These are phyloP conservation scores for Xylaria acuta DNA, from an alignment of 495 filamentous ascomycete genomes.

Conservation along the genomic window DNA sequence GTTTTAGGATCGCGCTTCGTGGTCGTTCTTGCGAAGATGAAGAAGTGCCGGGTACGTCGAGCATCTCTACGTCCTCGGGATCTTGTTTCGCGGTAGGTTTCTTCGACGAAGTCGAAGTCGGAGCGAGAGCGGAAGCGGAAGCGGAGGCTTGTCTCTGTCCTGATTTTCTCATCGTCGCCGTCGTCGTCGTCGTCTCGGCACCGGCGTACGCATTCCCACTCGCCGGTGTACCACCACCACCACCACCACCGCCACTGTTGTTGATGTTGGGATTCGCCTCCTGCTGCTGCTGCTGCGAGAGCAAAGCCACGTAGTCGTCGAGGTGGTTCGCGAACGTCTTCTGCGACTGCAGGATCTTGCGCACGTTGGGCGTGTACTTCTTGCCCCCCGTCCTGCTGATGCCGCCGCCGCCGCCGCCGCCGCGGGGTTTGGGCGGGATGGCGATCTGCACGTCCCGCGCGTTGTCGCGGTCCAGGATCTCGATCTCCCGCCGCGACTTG, in stretches of 20 bases:
- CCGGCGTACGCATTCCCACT: neutral
- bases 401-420: neutral
- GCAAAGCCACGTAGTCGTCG: slow-evolving; percentile 81
- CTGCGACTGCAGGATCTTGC: slow-evolving; percentile 86
- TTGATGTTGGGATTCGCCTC: slow-evolving; percentile 40
- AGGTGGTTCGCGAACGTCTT: slow-evolving; percentile 93
- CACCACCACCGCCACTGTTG: neutral
- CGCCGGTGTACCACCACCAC: neutral
- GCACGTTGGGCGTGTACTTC: slow-evolving; percentile 80
- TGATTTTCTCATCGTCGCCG: slow-evolving; percentile 27
- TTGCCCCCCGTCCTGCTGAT: slow-evolving; percentile 27
- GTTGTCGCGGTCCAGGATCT: slow-evolving; percentile 81
- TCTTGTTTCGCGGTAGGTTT: slow-evolving; percentile 24
- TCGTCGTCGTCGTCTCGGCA: neutral
- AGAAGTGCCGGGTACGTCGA: slow-evolving; percentile 32
- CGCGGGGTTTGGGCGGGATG: slow-evolving; percentile 50
- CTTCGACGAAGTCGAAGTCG: neutral
- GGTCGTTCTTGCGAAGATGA: neutral
- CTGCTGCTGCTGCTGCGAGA: slow-evolving; percentile 56
- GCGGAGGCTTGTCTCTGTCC: slow-evolving; percentile 18
- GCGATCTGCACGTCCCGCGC: slow-evolving; percentile 72
- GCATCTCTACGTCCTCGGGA: slow-evolving; percentile 45
- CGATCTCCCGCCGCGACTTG: slow-evolving; percentile 76
- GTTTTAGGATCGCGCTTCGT: slow-evolving; percentile 26
- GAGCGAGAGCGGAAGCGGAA: neutral